Evolutionary conservation across 371 early-diverging fungal genomes (phyloP).

Genomic region (Chytridiales sp.): DNA sequence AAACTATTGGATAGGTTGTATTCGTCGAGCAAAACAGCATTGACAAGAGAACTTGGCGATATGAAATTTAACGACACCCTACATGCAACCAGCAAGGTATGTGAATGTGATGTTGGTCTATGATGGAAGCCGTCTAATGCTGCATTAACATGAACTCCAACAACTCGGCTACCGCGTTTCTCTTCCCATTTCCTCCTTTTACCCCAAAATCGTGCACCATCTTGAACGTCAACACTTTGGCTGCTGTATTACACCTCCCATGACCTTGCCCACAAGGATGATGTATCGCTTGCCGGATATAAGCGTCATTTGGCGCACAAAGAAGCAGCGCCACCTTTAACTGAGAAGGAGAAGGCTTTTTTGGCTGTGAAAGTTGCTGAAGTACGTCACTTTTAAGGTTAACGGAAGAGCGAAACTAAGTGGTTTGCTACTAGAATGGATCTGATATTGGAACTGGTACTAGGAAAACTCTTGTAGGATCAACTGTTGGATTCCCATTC

Average conservation of each 20-base stretch:
- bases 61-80: constrained; percentile 3
- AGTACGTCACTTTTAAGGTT: too few species aligned
- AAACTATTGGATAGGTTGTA: too few species aligned
- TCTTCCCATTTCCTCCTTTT: too few species aligned
- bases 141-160: too few species aligned
- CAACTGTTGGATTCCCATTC: constrained; percentile 48
- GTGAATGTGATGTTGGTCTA: too few species aligned
- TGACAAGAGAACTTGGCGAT: constrained; percentile 7
- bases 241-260: too few species aligned
- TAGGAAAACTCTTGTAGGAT: constrained; percentile 56
- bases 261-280: too few species aligned
- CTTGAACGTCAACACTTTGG: too few species aligned
- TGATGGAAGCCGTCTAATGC: too few species aligned
- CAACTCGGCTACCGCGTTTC: too few species aligned
- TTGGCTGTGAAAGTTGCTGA: constrained; percentile 63
- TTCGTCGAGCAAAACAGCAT: constrained; percentile 7
- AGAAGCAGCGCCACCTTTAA: constrained; percentile 74
- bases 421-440: constrained; percentile 32
- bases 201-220: too few species aligned
- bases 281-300: constrained; percentile 74
- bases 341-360: constrained; percentile 76
- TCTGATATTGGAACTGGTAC: constrained; percentile 40
- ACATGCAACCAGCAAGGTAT: constrained; percentile 10
- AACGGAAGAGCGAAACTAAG: neutral
- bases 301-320: constrained; percentile 67